Conservation (phyloP, 208 protist genomes). For the Cochliopodium minus region DNA sequence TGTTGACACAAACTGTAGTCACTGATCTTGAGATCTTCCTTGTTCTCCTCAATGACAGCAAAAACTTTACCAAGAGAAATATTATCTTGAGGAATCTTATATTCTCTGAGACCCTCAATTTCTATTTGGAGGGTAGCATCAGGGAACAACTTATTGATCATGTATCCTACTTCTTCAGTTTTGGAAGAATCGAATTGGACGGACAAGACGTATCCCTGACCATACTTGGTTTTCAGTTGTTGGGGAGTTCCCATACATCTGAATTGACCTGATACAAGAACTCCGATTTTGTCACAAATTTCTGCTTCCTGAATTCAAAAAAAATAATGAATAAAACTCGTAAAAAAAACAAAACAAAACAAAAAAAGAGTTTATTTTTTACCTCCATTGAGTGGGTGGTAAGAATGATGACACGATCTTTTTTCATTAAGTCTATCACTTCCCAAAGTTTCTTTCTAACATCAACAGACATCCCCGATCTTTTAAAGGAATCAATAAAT, state of each 20-base stretch:
- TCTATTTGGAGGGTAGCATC: no score
- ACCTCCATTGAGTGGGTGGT: not conserved
- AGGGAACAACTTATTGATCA: no score
- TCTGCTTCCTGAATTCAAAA: not conserved
- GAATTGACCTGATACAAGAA: not conserved
- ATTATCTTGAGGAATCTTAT: no score
- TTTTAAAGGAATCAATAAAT: no score
- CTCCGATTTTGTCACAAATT: not conserved
- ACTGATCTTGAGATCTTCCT: conserved; percentile 16
- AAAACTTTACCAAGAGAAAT: no score
- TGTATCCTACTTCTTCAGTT: not conserved
- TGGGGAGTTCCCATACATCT: not conserved
- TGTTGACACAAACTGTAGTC: conserved; percentile 55
- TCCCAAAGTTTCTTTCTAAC: not conserved
- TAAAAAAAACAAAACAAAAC: no score
- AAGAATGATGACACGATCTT: not conserved
- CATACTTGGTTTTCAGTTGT: not conserved
- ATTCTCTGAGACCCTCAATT: no score
- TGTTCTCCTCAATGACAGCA: not conserved
- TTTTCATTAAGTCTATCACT: not conserved
- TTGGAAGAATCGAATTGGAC: not conserved
- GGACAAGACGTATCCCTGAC: not conserved
- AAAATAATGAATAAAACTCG: not conserved
- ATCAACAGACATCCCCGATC: no score
- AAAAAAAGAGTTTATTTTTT: not conserved